phyloP scores from a whole-genome alignment of 805 yeast species.

The Ogataea saltuana region DNA sequence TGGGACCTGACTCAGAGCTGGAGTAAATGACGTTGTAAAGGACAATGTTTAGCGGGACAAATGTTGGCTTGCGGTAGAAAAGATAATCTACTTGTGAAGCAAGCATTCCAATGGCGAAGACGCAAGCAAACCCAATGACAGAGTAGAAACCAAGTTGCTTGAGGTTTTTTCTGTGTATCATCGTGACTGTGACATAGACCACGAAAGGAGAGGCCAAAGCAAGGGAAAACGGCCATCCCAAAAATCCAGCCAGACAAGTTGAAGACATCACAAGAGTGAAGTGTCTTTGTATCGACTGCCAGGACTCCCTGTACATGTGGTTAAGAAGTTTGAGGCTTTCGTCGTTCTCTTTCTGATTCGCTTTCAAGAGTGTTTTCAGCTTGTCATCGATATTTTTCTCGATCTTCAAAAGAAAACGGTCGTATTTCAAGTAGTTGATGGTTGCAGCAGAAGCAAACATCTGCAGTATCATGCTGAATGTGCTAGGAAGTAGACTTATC shows the following conservation, averaged over 20 bases:
- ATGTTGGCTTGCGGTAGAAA: constrained; percentile 57
- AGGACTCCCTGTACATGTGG: constrained; percentile 20
- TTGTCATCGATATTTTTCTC: constrained; percentile 20
- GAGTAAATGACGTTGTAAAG: constrained; percentile 77
- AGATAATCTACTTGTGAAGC: constrained; percentile 51
- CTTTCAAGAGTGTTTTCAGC: constrained; percentile 13
- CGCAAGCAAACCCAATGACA: constrained; percentile 20
- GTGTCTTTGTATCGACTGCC: constrained; percentile 21
- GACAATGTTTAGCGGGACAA: constrained; percentile 83
- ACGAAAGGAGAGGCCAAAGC: constrained; percentile 64
- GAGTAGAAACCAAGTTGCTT: constrained; percentile 15
- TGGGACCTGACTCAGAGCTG: constrained; percentile 74
- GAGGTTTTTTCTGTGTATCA: constrained; percentile 10
- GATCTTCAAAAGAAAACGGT: constrained; percentile 21
- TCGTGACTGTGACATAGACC: constrained; percentile 33
- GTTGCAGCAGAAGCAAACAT: constrained; percentile 46
- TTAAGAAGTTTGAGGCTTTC: constrained; percentile 19
- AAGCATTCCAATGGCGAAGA: constrained; percentile 21
- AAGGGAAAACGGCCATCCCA: constrained; percentile 92
- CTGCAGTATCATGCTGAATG: constrained; percentile 63
- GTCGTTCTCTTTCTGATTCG: constrained; percentile 19
- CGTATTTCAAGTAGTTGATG: constrained; percentile 36
- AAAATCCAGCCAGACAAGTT: constrained; percentile 65
- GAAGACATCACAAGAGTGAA: constrained; percentile 40
- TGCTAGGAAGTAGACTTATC: constrained; percentile 80